These are phyloP conservation scores for Cupressus sempervirens DNA, from an alignment of 75 land plant species.

Conservation along the genomic window DNA sequence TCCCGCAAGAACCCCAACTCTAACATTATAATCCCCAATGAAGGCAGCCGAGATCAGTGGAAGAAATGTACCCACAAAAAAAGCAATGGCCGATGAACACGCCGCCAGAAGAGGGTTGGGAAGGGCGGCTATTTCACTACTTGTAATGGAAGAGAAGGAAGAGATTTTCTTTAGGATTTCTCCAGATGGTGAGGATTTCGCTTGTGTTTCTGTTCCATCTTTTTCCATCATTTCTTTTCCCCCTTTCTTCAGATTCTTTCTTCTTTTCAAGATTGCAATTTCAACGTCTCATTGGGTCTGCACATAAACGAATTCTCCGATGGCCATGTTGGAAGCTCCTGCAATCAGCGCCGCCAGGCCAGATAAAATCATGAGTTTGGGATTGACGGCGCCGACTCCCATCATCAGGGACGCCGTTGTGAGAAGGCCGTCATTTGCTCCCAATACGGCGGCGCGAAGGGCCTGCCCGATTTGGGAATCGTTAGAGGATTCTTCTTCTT, in stretches of 20 bases:
- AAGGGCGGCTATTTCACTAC: too few species aligned
- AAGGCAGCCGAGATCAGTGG: too few species aligned
- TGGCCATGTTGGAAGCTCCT: conserved; percentile 55
- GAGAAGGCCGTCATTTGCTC: conserved; percentile 52
- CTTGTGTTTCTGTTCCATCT: too few species aligned
- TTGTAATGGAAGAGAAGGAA: too few species aligned
- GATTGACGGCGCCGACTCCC: conserved; percentile 38
- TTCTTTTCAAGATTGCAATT: conserved; percentile 10
- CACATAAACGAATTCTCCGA: conserved; percentile 53
- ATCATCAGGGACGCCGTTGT: too few species aligned
- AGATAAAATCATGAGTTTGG: conserved; percentile 16
- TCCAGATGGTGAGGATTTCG: too few species aligned
- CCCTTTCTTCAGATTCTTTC: neutral
- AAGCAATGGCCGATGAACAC: too few species aligned
- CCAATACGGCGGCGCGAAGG: conserved; percentile 48
- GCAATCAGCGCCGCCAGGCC: conserved; percentile 50
- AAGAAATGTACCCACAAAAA: too few species aligned
- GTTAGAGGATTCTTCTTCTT: neutral
- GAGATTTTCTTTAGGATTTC: too few species aligned
- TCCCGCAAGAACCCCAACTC: too few species aligned
- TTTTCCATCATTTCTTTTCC: neutral
- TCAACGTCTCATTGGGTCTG: conserved; percentile 45
- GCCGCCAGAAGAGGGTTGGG: too few species aligned
- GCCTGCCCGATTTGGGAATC: conserved; percentile 41
- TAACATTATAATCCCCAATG: too few species aligned